Base-by-base conservation (phyloP, 2,329 filamentous ascomycete genomes). In the Teratosphaeria gauchensis region DNA sequence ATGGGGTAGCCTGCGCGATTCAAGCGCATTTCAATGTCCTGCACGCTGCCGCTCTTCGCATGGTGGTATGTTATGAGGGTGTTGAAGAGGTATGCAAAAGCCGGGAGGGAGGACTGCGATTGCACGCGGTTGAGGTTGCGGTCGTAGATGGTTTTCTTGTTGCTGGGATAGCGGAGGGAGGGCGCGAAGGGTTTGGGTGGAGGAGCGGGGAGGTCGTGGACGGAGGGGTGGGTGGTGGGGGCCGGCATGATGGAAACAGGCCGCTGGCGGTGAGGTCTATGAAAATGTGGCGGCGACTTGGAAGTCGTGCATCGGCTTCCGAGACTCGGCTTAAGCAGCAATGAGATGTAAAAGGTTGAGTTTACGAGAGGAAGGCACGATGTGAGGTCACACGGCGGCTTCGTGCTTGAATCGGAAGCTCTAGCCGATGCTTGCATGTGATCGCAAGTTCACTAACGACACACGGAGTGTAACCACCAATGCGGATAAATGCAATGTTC, bases 21-120 rank as follows among this genome's bases (percentile, higher is more conserved):
- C 38, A 73, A 66, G 28, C 71, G 68, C 54, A 65, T 63, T 74
- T 99, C 94, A 19, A 99, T 79, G 74, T 97, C 94, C 68, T 92
- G 88, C 60, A 99, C 95, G 6, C 90, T 92, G 65, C 89, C 94
- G 57, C 96, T 92, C 62, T 89, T 82, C 69, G 86, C 83, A 74
- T 97, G 94, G 66, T 94, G 92, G 75, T 97, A 97, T 69, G 85
- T 87, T 55, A 99, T 92, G 89, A 97, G 96, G 78, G 96, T 92
- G 61, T 88, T 87, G 73, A 99, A 97, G 60, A 99, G 81, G 74
- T 95, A 97, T 51, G 94, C 92, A 76, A 99, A 97, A 75, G 90
- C 91, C 11, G 94, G 85, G 71, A 95, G 88, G 74, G 91, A 96
- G 65, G 95, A 84, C 79, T 97, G 92, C 59, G 89, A 84, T 67